Percentiles rank a stretch among this genome's conserved stretches.
These are phyloP conservation scores for Rosellinia necatrix DNA, from an alignment of 2,329 filamentous ascomycete genomes.

Conservation along the genomic window DNA sequence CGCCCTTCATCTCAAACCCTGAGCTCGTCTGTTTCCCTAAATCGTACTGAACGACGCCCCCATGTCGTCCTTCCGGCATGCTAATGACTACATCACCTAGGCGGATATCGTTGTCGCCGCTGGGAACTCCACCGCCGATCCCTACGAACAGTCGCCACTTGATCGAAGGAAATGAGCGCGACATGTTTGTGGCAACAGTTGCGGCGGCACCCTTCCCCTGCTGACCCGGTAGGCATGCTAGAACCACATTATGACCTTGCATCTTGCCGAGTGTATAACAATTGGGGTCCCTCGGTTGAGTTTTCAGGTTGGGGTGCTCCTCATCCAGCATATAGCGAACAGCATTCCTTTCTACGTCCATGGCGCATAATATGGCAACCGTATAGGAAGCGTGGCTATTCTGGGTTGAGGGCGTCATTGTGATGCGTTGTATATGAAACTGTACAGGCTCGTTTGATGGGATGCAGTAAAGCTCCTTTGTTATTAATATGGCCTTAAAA, in stretches of 20 bases:
- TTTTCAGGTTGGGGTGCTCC: background rate
- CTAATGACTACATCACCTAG: constrained; percentile 13
- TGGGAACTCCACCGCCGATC: constrained; percentile 12
- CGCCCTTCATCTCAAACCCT: constrained; percentile 6
- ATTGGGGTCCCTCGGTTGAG: constrained; percentile 1
- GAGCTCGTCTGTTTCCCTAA: background rate
- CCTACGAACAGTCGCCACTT: constrained; percentile 9
- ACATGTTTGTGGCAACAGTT: constrained; percentile 12
- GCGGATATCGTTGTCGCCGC: constrained; percentile 6
- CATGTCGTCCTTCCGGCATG: background rate
- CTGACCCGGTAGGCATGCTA: constrained; percentile 2
- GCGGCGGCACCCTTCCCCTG: constrained; percentile 10
- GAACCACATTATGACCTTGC: constrained; percentile 1
- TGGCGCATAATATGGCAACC: constrained; percentile 9
- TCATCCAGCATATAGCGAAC: constrained; percentile 14
- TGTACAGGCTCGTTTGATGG: background rate
- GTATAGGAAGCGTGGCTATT: constrained; percentile 2
- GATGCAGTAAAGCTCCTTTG: too few species aligned
- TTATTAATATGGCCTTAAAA: too few species aligned
- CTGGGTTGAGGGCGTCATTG: background rate
- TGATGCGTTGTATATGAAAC: background rate
- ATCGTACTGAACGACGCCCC: constrained; percentile 12
- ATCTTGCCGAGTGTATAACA: constrained; percentile 8
- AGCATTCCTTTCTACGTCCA: constrained; percentile 6
- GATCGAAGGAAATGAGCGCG: constrained; percentile 25